Conservation (phyloP, 1,284 basidiomycete genomes). For the Marasmius fiardii region DNA sequence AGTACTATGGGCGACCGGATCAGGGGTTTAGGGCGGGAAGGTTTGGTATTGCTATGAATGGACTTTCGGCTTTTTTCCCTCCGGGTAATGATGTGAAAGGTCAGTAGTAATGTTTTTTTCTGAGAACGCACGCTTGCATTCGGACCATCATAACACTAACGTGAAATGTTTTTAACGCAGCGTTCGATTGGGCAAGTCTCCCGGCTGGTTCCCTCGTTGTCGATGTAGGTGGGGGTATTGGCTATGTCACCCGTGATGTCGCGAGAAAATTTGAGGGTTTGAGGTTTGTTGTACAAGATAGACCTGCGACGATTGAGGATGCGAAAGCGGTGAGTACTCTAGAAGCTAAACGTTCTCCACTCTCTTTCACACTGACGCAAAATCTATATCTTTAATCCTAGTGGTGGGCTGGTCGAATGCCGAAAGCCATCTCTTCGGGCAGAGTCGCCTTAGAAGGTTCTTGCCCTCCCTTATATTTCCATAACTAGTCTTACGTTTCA, state of each 20-base stretch:
- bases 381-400: neutral
- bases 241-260: slow-evolving; percentile 16
- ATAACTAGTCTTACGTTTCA: neutral
- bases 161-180: slow-evolving; percentile 10
- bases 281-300: slow-evolving; percentile 24
- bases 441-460: neutral
- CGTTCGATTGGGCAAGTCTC: slow-evolving; percentile 17
- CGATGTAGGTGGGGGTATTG: no score
- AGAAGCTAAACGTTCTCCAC: no score
- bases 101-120: neutral
- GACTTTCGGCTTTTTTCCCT: neutral
- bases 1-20: slow-evolving; percentile 9
- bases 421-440: neutral
- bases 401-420: slow-evolving; percentile 10
- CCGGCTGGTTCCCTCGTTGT: slow-evolving; percentile 9
- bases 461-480: slow-evolving; percentile 1
- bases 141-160: neutral
- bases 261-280: slow-evolving; percentile 17
- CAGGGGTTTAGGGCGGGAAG: slow-evolving; percentile 1
- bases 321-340: slow-evolving; percentile 8
- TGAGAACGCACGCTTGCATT: neutral
- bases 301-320: slow-evolving; percentile 14
- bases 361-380: neutral
- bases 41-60: slow-evolving; percentile 14
- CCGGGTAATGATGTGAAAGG: slow-evolving; percentile 8